Evolutionary conservation across 2,329 filamentous ascomycete genomes (phyloP), one percentile per base, ranked within the genome.

Genomic region (Hypoxylon sp.): DNA sequence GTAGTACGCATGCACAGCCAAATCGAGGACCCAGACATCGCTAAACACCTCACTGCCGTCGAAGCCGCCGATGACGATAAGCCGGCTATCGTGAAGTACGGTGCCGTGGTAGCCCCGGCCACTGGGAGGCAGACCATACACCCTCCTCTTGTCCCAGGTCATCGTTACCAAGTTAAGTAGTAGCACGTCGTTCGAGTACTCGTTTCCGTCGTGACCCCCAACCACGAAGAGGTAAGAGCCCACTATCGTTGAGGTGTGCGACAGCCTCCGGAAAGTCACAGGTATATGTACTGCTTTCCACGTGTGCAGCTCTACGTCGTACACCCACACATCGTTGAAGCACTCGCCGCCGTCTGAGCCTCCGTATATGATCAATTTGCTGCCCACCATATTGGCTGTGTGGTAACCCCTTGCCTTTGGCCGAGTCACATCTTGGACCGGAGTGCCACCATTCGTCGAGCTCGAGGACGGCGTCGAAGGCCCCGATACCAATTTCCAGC

Each of bases 251-350:
- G 85, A 81, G 17, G 86, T 87, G 66, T 89, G 86, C 16, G 83
- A 86, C 40, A 89, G 75, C 13, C 86, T 81, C 27, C 83, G 80
- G 67, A 79, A 86, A n/a, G 82, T 81, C 25, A 81, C 66, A 13
- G 83, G 78, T 16, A 87, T 84, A 49, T 74, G 67, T 46, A 87
- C 84, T 5, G 74, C 65, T 53, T 79, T 81, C 83, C 86, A 89
- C 16, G 74, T 59, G 50, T 80, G 76, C 27, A 75, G 78, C 40
- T 88, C 84, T 4, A 88, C 80, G 65, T 89, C 84, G 71, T 87
- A 88, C 20, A 89, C 81, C 86, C 86, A 89, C 29, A 89, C 85
- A 63, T 89, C 86, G 66, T 85, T 80, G 71, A 89, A 89, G 70
- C 86, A 89, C 69, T 88, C 84, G 41, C 83, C 83, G 58, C 86